Evolutionary conservation across 176 grass and related monocot species (phyloP).

Genomic region (Guadua angustifolia): DNA sequence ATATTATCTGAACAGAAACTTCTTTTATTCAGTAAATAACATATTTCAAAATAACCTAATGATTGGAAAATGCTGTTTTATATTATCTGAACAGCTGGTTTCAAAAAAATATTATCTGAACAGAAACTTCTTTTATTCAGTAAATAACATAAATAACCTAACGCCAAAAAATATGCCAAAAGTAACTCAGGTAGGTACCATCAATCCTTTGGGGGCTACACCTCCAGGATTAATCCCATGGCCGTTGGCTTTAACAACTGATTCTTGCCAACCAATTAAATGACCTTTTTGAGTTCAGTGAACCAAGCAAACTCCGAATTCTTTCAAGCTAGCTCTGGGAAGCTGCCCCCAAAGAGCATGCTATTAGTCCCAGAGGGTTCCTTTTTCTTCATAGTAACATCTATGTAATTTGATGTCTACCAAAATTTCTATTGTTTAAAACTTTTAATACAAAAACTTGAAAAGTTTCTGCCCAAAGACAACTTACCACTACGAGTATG

Average conservation of each 20-base stretch:
- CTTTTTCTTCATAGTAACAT: neutral
- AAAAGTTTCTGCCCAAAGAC: neutral
- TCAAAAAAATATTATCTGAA: neutral
- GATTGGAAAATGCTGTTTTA: neutral
- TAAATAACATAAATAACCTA: neutral
- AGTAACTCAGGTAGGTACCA: neutral
- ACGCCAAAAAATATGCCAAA: neutral
- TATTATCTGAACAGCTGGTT: neutral
- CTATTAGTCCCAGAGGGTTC: neutral
- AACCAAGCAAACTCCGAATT: neutral
- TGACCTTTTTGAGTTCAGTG: neutral
- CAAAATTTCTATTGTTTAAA: no score
- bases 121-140: neutral
- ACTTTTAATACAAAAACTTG: neutral
- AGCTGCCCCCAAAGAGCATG: neutral
- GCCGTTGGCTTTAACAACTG: neutral
- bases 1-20: neutral
- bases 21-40: neutral
- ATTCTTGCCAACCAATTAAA: neutral
- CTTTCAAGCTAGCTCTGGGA: neutral
- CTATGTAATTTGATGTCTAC: neutral
- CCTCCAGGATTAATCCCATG: neutral
- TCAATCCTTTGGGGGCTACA: neutral
- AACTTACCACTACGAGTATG: conserved; percentile 43
- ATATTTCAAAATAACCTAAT: neutral